Evolutionary conservation across 169 alveolate genomes (phyloP).

Genomic region (Plasmodium falciparum): DNA sequence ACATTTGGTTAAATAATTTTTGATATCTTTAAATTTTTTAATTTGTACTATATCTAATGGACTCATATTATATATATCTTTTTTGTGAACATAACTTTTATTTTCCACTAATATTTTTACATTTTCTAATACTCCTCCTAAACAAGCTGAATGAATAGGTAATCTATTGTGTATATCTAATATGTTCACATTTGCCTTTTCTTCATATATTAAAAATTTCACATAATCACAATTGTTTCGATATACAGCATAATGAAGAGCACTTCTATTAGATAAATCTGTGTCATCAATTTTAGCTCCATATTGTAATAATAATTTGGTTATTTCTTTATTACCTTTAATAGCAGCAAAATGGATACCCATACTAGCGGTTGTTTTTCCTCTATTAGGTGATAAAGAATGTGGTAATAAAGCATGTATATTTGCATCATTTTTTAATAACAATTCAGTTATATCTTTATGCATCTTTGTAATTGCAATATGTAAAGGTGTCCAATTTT

Average conservation of each 20-base stretch:
- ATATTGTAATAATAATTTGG: constrained; percentile 80
- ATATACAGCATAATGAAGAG: constrained; percentile 88
- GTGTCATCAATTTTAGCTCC: constrained; percentile 86
- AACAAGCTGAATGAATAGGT: constrained; percentile 91
- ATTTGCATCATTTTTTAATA: constrained; percentile 85
- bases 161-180: constrained; percentile 90
- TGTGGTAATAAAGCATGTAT: constrained; percentile 84
- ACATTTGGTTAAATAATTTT: constrained; percentile 28
- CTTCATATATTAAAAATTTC: constrained; percentile 81
- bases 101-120: constrained; percentile 84
- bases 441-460: constrained; percentile 85
- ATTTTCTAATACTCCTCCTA: constrained; percentile 88
- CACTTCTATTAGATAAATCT: constrained; percentile 88
- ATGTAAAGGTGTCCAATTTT: constrained; percentile 90
- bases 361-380: constrained; percentile 85
- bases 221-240: constrained; percentile 85
- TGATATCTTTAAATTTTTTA: constrained; percentile 76
- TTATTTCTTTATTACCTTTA: constrained; percentile 86
- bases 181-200: constrained; percentile 85
- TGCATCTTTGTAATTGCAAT: constrained; percentile 89
- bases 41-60: constrained; percentile 86
- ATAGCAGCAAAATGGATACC: constrained; percentile 91
- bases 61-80: constrained; percentile 87
- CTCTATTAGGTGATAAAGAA: constrained; percentile 90
- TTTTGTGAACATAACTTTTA: constrained; percentile 82